Evolutionary conservation across 306 rosid genomes (phyloP), one percentile per base, ranked within the genome.

Genomic region (Macrotyloma uniflorum): DNA sequence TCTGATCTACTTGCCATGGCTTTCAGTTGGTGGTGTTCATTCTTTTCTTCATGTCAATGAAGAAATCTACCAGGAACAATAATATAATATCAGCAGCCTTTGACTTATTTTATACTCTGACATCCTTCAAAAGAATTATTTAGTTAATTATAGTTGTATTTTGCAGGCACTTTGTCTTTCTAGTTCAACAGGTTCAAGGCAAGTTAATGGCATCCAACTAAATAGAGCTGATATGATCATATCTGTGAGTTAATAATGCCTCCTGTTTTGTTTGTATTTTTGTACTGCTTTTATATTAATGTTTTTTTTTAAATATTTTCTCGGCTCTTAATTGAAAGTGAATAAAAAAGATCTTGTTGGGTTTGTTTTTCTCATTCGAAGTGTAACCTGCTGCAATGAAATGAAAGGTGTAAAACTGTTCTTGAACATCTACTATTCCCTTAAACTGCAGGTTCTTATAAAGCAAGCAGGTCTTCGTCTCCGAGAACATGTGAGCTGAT

Each of bases 381-480:
- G 32, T 57, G 26, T 50, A 68, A 26, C 61, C 15, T 72, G 49
- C 35, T 30, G 19, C 43, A 36, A 30, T 80, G 33, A 58, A 83
- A 61, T 78, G 30, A 30, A 75, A 13, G 4, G 13, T 36, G 59
- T 76, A 51, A 36, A 46, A 23, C 70, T 80, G 46, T 54, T 42
- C 45, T 59, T 87, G 53, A 71, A 63, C 69, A 55, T 71, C 58
- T 77, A 45, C 54, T 65, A 19, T 16, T 83, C 82, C 67, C 54
- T 42, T 78, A 77, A 82, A 74, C 58, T 75, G 72, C 85, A 95
- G 98, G 98, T 95, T 82, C 98, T 95, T 73, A 80, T 82, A 49
- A 92, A 92, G 89, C 98, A 92, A 88, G 97, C 92, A 66, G 93
- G 97, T 67, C 87, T 95, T 47, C 91, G 77, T 85, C 90, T 95